phyloP scores from a whole-genome alignment of 2,329 filamentous ascomycete species.

The Colletotrichum sp. region DNA sequence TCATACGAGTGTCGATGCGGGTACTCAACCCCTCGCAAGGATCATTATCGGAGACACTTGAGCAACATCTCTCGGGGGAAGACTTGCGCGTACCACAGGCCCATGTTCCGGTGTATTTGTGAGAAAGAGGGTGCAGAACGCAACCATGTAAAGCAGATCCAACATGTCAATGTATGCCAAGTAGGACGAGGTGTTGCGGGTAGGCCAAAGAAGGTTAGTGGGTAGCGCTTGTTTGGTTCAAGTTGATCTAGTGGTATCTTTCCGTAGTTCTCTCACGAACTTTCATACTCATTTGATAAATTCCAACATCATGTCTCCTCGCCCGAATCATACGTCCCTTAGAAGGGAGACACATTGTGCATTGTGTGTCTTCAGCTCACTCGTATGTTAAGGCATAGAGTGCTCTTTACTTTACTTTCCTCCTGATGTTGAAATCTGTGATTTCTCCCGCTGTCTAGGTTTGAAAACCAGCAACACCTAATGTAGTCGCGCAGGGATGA shows the following conservation, averaged over 20 bases:
- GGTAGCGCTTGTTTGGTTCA: not conserved
- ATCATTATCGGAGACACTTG: not conserved
- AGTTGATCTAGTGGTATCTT: not conserved
- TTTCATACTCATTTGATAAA: not conserved
- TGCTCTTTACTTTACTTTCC: rapidly evolving
- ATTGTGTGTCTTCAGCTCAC: not conserved
- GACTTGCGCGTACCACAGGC: not conserved
- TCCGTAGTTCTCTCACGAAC: not conserved
- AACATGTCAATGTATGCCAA: not conserved
- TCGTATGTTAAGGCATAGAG: rapidly evolving
- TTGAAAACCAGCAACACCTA: not conserved
- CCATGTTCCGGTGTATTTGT: not conserved
- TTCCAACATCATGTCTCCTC: not conserved
- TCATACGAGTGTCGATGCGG: not conserved
- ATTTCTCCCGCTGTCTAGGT: not conserved
- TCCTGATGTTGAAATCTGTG: not conserved
- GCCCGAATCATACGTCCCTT: rapidly evolving
- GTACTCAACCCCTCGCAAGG: not conserved
- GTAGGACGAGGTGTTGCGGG: not conserved
- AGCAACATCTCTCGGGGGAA: not conserved
- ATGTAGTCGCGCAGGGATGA: not conserved
- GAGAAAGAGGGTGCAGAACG: not conserved
- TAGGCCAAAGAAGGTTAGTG: not conserved
- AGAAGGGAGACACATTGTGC: rapidly evolving
- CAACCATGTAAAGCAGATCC: not conserved